Base-by-base conservation (phyloP, 495 filamentous ascomycete species). In the Lophiotrema nucula region DNA sequence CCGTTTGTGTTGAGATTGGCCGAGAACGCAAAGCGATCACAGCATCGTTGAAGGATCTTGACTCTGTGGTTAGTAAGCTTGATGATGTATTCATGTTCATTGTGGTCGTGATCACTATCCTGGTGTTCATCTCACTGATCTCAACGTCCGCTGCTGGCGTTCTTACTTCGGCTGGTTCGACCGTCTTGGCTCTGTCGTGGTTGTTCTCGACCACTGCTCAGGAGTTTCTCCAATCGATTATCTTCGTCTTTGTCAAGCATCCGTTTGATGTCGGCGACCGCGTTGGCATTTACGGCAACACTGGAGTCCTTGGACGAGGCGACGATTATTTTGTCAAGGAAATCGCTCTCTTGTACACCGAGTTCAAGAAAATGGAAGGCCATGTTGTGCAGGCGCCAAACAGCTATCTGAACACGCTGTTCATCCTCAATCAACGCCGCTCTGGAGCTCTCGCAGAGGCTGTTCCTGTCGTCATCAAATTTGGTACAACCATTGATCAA, bases 301-400 rank as follows among this genome's bases (percentile, higher is more conserved):
- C 92, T 0, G 93, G 92, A 55, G 78, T 84, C 23, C 66, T 78
- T 15, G 80, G 89, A 69, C 77, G 80, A 16, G 90, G 91, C 22
- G 92, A 97, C 67, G 91, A 96, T 65, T 97, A 96, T 74, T 95
- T 96, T 57, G 90, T 98, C 49, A 92, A 95, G 53, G 89, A 96
- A 61, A 92, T 97, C 41, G 87, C 90, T 6, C 77, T 97, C n/a
- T 81, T 98, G 10, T 96, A 91, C 67, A 97, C 93, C 24, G 93
- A 97, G 67, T 96, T 97, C 77, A 97, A 96, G 76, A 97, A 97
- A 75, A 90, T 96, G 85, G 86, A 96, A 67, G 92, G 92, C 12
- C 91, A 96, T 60, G 83, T 96, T 13, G 92, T 97, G 2, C 92
- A 97, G 69, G 93, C 92, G 0, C 93, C 93, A 3, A 97, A 97